Percentiles rank a stretch among this genome's conserved stretches.
These are phyloP conservation scores for Clarireedia homoeocarpa DNA, from an alignment of 2,329 filamentous ascomycete genomes.

Conservation along the genomic window DNA sequence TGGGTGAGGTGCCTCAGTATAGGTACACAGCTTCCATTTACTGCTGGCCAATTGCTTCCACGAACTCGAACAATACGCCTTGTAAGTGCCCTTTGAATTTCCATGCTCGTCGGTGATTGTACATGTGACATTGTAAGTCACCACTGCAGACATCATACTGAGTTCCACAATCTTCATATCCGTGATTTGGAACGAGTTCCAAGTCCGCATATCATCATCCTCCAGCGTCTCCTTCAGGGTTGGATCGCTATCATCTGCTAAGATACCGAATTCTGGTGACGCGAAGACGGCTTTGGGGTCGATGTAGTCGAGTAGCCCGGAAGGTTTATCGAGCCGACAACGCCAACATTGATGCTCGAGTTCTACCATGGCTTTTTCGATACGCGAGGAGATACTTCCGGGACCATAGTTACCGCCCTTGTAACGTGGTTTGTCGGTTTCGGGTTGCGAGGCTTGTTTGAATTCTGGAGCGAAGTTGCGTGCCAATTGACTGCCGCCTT, in stretches of 20 bases:
- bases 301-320: constrained; percentile 6
- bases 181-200: constrained; percentile 2
- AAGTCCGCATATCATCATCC: constrained; percentile 6
- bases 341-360: constrained; percentile 9
- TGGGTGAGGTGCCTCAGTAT: constrained; percentile 5
- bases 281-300: constrained; percentile 8
- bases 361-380: constrained; percentile 4
- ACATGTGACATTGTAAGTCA: constrained; percentile 1
- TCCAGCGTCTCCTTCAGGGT: constrained; percentile 6
- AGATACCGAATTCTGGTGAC: constrained; percentile 6
- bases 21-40: constrained; percentile 8
- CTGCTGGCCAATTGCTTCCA: constrained; percentile 6
- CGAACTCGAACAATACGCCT: constrained; percentile 5
- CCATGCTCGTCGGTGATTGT: constrained; percentile 3
- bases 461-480: constrained; percentile 2
- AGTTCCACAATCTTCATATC: constrained; percentile 9
- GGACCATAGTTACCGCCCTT: constrained; percentile 8
- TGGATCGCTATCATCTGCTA: constrained; percentile 4
- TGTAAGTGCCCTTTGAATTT: background rate
- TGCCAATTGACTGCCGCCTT: background rate
- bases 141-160: constrained; percentile 5
- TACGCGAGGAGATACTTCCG: constrained; percentile 3
- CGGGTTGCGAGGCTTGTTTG: constrained; percentile 3
- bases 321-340: constrained; percentile 7
- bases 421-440: constrained; percentile 2